Evolutionary conservation across 2,329 filamentous ascomycete species (phyloP), one percentile per base, ranked within the genome.

Genomic region (Fusarium humuli): DNA sequence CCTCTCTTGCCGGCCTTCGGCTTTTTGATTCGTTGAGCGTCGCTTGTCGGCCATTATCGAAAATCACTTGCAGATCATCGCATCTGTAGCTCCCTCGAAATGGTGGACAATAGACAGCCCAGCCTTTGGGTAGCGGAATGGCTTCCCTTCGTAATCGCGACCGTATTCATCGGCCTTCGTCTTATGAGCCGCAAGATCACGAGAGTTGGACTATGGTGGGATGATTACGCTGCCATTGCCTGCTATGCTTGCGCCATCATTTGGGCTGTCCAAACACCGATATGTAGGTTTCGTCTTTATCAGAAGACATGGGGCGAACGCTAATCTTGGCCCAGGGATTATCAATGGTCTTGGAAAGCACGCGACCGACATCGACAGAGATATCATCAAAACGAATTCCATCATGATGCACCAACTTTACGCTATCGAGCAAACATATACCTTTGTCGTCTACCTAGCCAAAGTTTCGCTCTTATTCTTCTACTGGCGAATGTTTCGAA

Each of bases 371-470:
- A 37, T 37, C 6, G 34, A 37, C 34, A 37, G 34, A 12, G 34
- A 37, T 2, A n/a, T 37, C 1, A 5, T 37, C 0, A n/a, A 37
- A 3, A 37, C 34, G 18, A 37, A 37, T 4, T 37, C 34, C 0
- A 37, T n/a, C 10, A 37, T 37, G 34, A 37, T 37, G 34, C 34
- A 37, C 1, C 34, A 37, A 11, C 34, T 37, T 4, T 37, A 37
- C 18, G 34, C 34, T 10, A n/a, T n/a, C 18, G 34, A 37, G 1
- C 34, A 37, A 37, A 37, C 34, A 37, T 37, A 37, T 4, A 37
- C 34, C 18, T 37, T 37, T 10, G 34, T 37, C 10, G 34, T 37
- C 10, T 37, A 37, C 34, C 34, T 37, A 1, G 34, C 34, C 6
- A 37, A 37, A 7, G 34, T 37, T 6, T 37, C 34, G 7, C 34